Percentiles rank a stretch among this genome's conserved stretches.
These are phyloP conservation scores for Komagataella pseudopastoris DNA, from an alignment of 805 yeast genomes.

Conservation along the genomic window DNA sequence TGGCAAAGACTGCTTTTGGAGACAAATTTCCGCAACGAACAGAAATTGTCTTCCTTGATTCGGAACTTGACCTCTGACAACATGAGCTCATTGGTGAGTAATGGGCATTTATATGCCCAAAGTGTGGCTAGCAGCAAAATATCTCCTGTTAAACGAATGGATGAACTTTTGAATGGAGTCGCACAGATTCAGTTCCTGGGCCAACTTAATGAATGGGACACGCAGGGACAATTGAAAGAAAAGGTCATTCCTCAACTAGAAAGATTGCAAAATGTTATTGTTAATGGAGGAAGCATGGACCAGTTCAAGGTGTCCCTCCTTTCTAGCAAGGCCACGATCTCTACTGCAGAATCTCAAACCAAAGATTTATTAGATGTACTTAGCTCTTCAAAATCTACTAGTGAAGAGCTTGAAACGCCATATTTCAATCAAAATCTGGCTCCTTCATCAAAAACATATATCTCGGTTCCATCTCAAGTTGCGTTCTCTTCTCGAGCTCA, in stretches of 20 bases:
- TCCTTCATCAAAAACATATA: conserved; percentile 23
- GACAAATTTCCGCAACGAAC: conserved; percentile 54
- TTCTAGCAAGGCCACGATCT: conserved; percentile 33
- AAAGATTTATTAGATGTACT: conserved; percentile 15
- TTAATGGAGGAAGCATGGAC: conserved; percentile 15
- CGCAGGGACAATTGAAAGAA: conserved; percentile 31
- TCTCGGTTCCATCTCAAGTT: conserved; percentile 79
- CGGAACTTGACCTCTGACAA: conserved; percentile 67
- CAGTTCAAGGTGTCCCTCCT: conserved; percentile 41
- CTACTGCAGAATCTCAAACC: conserved; percentile 21
- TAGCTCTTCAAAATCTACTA: background rate
- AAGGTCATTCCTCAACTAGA: conserved; percentile 55
- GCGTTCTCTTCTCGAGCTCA: conserved; percentile 63
- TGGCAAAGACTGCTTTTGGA: conserved; percentile 56
- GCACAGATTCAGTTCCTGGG: conserved; percentile 61
- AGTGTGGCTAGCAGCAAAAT: conserved; percentile 51
- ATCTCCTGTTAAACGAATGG: conserved; percentile 43
- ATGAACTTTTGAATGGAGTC: conserved; percentile 61
- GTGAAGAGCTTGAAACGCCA: background rate
- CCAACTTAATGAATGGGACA: conserved; percentile 39
- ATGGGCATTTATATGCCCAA: conserved; percentile 80
- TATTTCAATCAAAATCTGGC: background rate
- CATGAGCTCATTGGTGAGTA: conserved; percentile 65
- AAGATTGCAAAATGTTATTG: conserved; percentile 31
- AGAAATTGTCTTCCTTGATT: conserved; percentile 61